phyloP scores from a whole-genome alignment of 202 grass and related monocot species.

The Saccharum hybrid region DNA sequence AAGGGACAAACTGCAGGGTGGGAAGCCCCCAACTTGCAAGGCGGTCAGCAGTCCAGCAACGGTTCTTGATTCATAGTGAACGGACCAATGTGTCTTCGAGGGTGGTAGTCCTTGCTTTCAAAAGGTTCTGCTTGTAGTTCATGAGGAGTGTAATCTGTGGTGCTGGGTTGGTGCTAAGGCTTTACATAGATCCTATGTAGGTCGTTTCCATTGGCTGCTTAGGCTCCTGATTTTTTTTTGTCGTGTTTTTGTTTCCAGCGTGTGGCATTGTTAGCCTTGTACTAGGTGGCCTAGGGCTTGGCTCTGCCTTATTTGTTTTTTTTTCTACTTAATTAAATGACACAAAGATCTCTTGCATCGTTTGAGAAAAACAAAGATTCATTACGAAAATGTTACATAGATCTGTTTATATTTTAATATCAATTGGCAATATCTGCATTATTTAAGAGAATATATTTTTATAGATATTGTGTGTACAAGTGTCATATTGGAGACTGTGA shows the following conservation, averaged over 20 bases:
- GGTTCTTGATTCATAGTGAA: no score
- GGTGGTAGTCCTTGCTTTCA: background rate
- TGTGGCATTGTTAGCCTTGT: background rate
- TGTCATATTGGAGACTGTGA: background rate
- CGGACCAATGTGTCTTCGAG: background rate
- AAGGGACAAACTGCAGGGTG: no score
- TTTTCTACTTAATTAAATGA: background rate
- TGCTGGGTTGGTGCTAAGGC: background rate
- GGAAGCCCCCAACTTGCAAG: no score
- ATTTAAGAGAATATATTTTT: background rate
- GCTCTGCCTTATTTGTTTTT: background rate
- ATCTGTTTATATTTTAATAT: background rate
- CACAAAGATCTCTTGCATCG: background rate
- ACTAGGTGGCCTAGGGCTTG: background rate
- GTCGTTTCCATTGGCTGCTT: background rate
- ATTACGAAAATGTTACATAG: background rate
- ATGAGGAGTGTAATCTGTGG: background rate
- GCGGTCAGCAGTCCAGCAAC: no score
- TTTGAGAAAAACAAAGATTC: background rate
- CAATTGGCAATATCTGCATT: background rate
- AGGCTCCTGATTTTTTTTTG: background rate
- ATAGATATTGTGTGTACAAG: background rate
- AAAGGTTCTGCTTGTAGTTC: background rate
- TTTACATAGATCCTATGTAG: background rate
- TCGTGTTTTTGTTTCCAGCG: background rate